These are phyloP conservation scores for Sicyos baderoa DNA, from an alignment of 306 rosid genomes.

Conservation along the genomic window DNA sequence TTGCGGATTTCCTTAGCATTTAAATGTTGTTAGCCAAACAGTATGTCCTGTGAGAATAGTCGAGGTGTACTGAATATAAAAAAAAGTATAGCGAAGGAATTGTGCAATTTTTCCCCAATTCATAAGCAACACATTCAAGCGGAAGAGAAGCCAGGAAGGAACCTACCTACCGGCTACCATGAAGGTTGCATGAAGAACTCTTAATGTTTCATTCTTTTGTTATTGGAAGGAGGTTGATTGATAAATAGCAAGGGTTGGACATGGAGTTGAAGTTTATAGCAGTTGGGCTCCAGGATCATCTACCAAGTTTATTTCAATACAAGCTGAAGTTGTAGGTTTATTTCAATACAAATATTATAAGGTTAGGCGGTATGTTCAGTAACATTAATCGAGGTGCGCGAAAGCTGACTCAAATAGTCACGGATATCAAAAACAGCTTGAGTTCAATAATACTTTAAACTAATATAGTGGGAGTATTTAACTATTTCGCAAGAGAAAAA, in stretches of 20 bases:
- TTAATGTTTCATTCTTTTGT: not conserved
- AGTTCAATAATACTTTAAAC: too few relatives aligned
- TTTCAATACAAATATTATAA: too few relatives aligned
- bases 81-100: not conserved
- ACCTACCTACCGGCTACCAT: not conserved
- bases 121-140: not conserved
- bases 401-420: too few relatives aligned
- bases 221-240: not conserved
- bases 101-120: too few relatives aligned
- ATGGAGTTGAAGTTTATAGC: not conserved
- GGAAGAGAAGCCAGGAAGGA: not conserved
- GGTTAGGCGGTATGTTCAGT: too few relatives aligned
- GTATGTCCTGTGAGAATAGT: too few relatives aligned
- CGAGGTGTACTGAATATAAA: not conserved
- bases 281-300: too few relatives aligned
- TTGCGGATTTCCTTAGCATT: too few relatives aligned
- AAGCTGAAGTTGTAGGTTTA: not conserved
- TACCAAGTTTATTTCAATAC: not conserved
- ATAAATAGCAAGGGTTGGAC: not conserved
- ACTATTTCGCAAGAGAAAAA: too few relatives aligned
- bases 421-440: not conserved
- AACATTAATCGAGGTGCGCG: too few relatives aligned
- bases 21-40: too few relatives aligned
- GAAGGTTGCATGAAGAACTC: not conserved
- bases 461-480: not conserved